These are phyloP conservation scores for Talaromyces sp. DNA, from an alignment of 2,329 filamentous ascomycete species.

Conservation along the genomic window DNA sequence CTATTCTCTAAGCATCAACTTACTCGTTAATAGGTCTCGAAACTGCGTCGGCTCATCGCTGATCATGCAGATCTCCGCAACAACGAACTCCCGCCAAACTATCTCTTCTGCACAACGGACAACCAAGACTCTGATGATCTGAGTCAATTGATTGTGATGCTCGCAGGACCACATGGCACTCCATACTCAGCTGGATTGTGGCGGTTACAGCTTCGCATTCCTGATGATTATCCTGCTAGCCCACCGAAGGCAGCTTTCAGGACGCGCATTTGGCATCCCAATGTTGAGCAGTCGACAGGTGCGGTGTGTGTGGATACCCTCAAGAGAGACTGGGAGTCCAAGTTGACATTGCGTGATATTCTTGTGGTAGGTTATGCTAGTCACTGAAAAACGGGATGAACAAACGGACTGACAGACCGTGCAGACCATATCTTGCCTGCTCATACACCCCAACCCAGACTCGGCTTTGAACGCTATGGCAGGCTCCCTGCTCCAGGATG, in stretches of 20 bases:
- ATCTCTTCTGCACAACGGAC: constrained; percentile 52
- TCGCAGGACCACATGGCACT: constrained; percentile 59
- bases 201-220: constrained; percentile 59
- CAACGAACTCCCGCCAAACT: constrained; percentile 58
- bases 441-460: constrained; percentile 63
- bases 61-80: constrained; percentile 59
- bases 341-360: constrained; percentile 58
- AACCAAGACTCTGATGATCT: constrained; percentile 49
- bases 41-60: constrained; percentile 56
- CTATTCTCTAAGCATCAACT: not conserved
- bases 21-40: constrained; percentile 28
- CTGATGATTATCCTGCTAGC: constrained; percentile 52
- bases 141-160: constrained; percentile 55
- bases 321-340: constrained; percentile 61
- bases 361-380: constrained; percentile 41
- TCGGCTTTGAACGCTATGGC: constrained; percentile 62
- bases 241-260: constrained; percentile 57
- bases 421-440: constrained; percentile 58
- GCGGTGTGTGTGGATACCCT: constrained; percentile 63
- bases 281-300: constrained; percentile 61
- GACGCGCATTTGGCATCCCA: constrained; percentile 63
- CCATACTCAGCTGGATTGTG: constrained; percentile 59
- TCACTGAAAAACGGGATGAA: not conserved
- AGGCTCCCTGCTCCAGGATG: constrained; percentile 57
- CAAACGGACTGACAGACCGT: not conserved